Evolutionary conservation across 345 rosid species (phyloP).

Genomic region (Aegle marmelos): DNA sequence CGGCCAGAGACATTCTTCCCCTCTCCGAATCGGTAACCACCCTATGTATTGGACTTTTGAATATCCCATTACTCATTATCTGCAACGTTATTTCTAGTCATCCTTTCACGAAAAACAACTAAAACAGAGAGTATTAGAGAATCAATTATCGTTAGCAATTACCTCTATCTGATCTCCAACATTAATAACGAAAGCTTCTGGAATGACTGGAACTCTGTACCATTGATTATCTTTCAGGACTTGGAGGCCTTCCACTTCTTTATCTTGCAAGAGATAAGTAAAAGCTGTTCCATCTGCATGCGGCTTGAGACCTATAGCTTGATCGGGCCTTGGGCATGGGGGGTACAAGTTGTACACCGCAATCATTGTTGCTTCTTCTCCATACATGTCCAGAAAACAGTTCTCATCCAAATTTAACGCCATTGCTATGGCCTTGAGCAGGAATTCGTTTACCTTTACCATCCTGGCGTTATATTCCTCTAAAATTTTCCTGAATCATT

Average conservation of each 20-base stretch:
- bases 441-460: constrained; percentile 14
- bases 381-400: constrained; percentile 44
- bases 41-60: constrained; percentile 49
- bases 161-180: constrained; percentile 63
- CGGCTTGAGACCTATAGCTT: constrained; percentile 48
- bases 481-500: constrained; percentile 34
- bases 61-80: constrained; percentile 73
- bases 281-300: constrained; percentile 64
- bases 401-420: constrained; percentile 48
- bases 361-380: constrained; percentile 30
- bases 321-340: constrained; percentile 56
- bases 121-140: background rate
- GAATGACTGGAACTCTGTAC: constrained; percentile 46
- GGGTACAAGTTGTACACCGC: constrained; percentile 66
- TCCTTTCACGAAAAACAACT: background rate
- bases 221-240: constrained; percentile 47
- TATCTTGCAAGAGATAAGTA: constrained; percentile 54
- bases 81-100: background rate
- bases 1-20: constrained; percentile 51
- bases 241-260: constrained; percentile 57
- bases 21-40: constrained; percentile 49
- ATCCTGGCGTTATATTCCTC: constrained; percentile 38
- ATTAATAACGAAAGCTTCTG: constrained; percentile 47
- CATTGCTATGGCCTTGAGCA: constrained; percentile 52
- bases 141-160: background rate